Evolutionary conservation across 805 yeast species (phyloP), one percentile per base, ranked within the genome.

Genomic region (Wickerhamomyces subpelliculosus): DNA sequence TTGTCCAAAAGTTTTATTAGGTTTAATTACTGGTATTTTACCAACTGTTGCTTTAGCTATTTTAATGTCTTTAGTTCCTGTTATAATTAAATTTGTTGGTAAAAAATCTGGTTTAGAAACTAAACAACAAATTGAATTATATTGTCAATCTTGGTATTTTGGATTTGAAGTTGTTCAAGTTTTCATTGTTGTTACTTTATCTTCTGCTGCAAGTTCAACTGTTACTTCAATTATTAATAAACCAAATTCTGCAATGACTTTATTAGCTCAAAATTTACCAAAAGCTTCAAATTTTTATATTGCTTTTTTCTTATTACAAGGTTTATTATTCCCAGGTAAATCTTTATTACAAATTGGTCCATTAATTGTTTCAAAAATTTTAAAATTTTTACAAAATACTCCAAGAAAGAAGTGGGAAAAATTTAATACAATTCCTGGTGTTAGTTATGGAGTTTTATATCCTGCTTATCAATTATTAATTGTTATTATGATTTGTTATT

Each of bases 331-430:
- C 35, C 78, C 94, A 27, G 78, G 89, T n/a, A 86, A 85, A 44
- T 65, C 78, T 25, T 61, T 93, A 37, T 70, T 85, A 42, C 96
- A 87, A 62, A 60, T 86, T 39, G 88, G 80, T 29, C 74, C 79
- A 3, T 67, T 93, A 51, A 70, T 84, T 38, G 66, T 89, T 46
- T 79, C 84, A 37, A 79, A 83, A 55, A 64, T 82, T 27, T 66
- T 89, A 42, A 85, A 93, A 23, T 42, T 87, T 18, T 70, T 93
- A 43, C 96, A 88, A 58, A 71, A 73, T 38, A 87, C 97, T 6
- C 97, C 97, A 44, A 79, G 97, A 64, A 80, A 86, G 62, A 84
- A 82, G 66, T 90, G 96, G 96, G 75, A 60, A 43, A 78, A 96
- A 54, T 75, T 62, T 56, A 76, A 75, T 57, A 70, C 67, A 2